phyloP scores from a whole-genome alignment of 768 basidiomycete genomes.

The Termitomyces sp. region DNA sequence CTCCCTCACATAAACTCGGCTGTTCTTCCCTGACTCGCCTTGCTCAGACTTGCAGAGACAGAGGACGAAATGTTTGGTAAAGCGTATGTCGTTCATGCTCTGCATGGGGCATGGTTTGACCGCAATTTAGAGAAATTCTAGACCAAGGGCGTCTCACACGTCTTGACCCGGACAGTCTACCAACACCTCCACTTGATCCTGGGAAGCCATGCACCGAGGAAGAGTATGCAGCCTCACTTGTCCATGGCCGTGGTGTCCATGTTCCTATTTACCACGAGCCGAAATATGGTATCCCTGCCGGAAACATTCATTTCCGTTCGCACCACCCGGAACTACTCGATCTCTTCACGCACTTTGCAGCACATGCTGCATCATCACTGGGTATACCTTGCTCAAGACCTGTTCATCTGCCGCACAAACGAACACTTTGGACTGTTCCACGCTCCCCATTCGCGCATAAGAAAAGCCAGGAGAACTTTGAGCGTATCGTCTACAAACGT shows the following conservation, averaged over 20 bases:
- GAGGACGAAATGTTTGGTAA: conserved; percentile 14
- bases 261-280: conserved; percentile 51
- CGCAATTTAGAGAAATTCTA: conserved; percentile 1
- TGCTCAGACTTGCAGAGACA: conserved; percentile 12
- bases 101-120: background rate
- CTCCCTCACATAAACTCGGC: background rate
- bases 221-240: conserved; percentile 47
- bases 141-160: background rate
- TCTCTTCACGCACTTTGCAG: conserved; percentile 78
- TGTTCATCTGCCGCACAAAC: conserved; percentile 64
- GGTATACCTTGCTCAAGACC: conserved; percentile 72
- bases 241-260: conserved; percentile 58
- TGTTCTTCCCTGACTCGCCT: background rate
- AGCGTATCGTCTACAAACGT: conserved; percentile 76
- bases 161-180: conserved; percentile 13
- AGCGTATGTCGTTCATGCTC: background rate
- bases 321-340: conserved; percentile 63
- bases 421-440: conserved; percentile 80
- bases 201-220: conserved; percentile 27
- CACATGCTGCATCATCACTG: conserved; percentile 81
- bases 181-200: conserved; percentile 13
- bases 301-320: conserved; percentile 78
- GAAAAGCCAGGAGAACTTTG: conserved; percentile 94
- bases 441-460: conserved; percentile 89
- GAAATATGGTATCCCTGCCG: conserved; percentile 71